Percentiles rank a stretch among this genome's conserved stretches.
Conservation (phyloP, 1,284 basidiomycete genomes). For the Takashimella tepidaria region DNA sequence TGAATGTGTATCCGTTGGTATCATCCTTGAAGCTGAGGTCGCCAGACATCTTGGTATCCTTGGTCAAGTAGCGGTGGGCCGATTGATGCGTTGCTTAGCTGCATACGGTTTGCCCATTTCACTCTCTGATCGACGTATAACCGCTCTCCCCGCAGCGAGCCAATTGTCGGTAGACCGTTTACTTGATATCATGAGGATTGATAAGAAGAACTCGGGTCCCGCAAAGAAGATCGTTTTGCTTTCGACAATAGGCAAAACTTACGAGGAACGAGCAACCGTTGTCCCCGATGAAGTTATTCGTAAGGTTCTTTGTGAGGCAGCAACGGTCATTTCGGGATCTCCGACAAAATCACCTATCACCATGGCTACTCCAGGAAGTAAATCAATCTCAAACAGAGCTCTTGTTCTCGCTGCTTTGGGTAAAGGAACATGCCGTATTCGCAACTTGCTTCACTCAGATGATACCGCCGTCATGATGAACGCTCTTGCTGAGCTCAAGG, state of each 20-base stretch:
- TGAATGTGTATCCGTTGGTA: constrained; percentile 87
- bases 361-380: constrained; percentile 91
- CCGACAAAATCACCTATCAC: constrained; percentile 63
- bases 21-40: constrained; percentile 89
- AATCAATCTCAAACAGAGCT: constrained; percentile 94
- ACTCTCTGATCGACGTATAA: constrained; percentile 67
- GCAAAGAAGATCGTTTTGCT: constrained; percentile 93
- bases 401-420: constrained; percentile 90
- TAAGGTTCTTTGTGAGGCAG: constrained; percentile 72
- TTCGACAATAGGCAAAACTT: constrained; percentile 82
- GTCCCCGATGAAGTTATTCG: constrained; percentile 75
- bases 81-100: constrained; percentile 74
- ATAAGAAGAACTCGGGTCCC: constrained; percentile 91
- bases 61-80: constrained; percentile 80
- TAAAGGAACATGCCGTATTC: constrained; percentile 78
- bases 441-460: constrained; percentile 91
- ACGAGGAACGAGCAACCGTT: constrained; percentile 84
- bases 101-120: constrained; percentile 82
- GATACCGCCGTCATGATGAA: constrained; percentile 99
- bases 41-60: constrained; percentile 80
- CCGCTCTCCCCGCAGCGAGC: constrained; percentile 63
- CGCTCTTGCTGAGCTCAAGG: constrained; percentile 79
- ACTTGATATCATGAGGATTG: constrained; percentile 84
- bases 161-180: constrained; percentile 74
- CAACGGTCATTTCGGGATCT: constrained; percentile 65